These are phyloP conservation scores for Dendryphion nanum DNA, from an alignment of 2,329 filamentous ascomycete genomes.

Conservation along the genomic window DNA sequence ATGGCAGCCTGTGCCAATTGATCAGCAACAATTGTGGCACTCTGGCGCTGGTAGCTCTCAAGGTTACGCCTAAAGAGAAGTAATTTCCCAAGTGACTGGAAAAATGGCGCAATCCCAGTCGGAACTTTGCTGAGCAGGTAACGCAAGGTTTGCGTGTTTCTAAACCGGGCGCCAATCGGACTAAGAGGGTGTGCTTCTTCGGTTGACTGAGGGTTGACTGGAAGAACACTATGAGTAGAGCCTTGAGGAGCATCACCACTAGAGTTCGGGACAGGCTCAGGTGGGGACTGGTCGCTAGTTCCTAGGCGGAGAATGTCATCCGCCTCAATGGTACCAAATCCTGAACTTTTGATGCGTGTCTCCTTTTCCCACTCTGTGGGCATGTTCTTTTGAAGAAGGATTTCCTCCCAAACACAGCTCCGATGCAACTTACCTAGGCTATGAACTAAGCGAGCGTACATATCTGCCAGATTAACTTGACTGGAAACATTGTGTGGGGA, in stretches of 20 bases:
- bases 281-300: conserved; percentile 14
- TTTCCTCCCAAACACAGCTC: conserved; percentile 81
- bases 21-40: conserved; percentile 60
- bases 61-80: conserved; percentile 72
- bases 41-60: conserved; percentile 63
- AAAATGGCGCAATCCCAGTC: conserved; percentile 76
- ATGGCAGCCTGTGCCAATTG: conserved; percentile 71
- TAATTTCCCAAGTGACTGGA: conserved; percentile 81
- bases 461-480: conserved; percentile 79
- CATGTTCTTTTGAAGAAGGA: conserved; percentile 69
- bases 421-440: conserved; percentile 76
- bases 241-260: conserved; percentile 5
- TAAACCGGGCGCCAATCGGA: conserved; percentile 49
- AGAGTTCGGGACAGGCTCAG: conserved; percentile 16
- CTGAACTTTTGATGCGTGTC: conserved; percentile 42
- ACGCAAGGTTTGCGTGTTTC: conserved; percentile 76
- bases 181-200: conserved; percentile 11
- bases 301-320: conserved; percentile 40
- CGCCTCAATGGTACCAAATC: conserved; percentile 40
- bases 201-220: no score
- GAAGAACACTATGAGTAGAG: conserved; percentile 8
- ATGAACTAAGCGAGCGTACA: conserved; percentile 72
- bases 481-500: conserved; percentile 65
- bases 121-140: conserved; percentile 77
- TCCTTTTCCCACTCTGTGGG: conserved; percentile 64